A percentile compares a stretch with the other conserved stretches of the same genome.
phyloP scores from a whole-genome alignment of 2,329 filamentous ascomycete genomes.

The Ophiocordyceps camponoti-floridani region DNA sequence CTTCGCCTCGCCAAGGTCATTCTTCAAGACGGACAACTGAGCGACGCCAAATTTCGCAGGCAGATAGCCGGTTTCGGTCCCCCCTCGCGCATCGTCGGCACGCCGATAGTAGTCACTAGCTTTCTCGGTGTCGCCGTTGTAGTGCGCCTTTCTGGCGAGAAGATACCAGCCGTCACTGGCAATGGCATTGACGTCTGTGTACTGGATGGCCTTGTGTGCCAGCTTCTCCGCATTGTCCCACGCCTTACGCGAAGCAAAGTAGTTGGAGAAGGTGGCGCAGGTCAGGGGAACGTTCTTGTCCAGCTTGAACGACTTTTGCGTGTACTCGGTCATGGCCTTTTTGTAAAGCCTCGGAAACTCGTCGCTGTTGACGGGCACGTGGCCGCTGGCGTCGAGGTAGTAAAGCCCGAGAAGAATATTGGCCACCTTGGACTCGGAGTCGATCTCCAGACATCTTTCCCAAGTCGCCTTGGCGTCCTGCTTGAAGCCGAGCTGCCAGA shows the following conservation, averaged over 20 bases:
- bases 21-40: constrained; percentile 70
- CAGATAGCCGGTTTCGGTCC: constrained; percentile 75
- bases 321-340: constrained; percentile 86
- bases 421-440: constrained; percentile 69
- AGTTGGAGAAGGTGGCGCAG: constrained; percentile 76
- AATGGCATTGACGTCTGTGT: constrained; percentile 89
- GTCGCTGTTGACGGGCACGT: constrained; percentile 65
- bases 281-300: constrained; percentile 84
- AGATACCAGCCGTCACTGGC: constrained; percentile 97
- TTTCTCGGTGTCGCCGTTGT: constrained; percentile 53
- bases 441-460: constrained; percentile 71
- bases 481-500: constrained; percentile 92
- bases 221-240: constrained; percentile 70
- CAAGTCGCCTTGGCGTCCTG: constrained; percentile 82
- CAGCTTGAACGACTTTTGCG: constrained; percentile 81
- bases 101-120: constrained; percentile 77
- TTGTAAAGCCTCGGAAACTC: constrained; percentile 76
- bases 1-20: constrained; percentile 81
- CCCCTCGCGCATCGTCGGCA: constrained; percentile 81
- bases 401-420: constrained; percentile 82
- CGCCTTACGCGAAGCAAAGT: constrained; percentile 71
- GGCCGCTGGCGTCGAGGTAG: constrained; percentile 73
- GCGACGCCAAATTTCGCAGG: constrained; percentile 91
- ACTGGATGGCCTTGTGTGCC: constrained; percentile 83
- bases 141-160: constrained; percentile 80